phyloP scores from a whole-genome alignment of 208 protist species.

The Leishmania guyanensis region DNA sequence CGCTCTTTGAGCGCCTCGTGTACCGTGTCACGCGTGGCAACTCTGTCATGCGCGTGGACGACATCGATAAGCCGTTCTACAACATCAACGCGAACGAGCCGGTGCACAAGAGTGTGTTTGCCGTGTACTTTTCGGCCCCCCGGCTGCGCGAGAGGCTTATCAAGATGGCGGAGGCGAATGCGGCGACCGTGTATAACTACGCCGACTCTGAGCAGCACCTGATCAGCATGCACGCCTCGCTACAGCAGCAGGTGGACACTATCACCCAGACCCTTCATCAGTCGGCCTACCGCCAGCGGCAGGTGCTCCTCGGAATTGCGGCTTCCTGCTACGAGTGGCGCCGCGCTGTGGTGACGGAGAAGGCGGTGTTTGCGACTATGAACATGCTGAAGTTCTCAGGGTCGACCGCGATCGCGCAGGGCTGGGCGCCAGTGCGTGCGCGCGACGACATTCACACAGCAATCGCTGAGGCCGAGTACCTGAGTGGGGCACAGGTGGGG shows the following conservation, averaged over 20 bases:
- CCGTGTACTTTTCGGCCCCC: constrained; percentile 97
- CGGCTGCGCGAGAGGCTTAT: constrained; percentile 89
- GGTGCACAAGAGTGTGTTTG: constrained; percentile 95
- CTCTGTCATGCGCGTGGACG: constrained; percentile 89
- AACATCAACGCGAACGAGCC: constrained; percentile 78
- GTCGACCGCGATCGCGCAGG: constrained; percentile 91
- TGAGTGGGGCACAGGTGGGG: constrained; percentile 84
- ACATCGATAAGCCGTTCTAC: constrained; percentile 92
- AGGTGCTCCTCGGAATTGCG: constrained; percentile 81
- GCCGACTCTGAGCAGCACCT: constrained; percentile 89
- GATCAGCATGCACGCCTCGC: constrained; percentile 57
- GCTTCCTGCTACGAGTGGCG: constrained; percentile 86
- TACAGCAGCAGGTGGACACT: constrained; percentile 75
- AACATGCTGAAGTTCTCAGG: constrained; percentile 96
- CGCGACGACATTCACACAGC: constrained; percentile 72
- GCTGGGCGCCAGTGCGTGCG: constrained; percentile 91
- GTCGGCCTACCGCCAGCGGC: constrained; percentile 63
- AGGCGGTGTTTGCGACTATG: constrained; percentile 96
- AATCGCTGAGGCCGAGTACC: constrained; percentile 76
- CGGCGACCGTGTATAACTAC: constrained; percentile 94
- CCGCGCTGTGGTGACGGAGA: constrained; percentile 92
- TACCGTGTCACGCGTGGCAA: constrained; percentile 97
- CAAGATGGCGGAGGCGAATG: constrained; percentile 97
- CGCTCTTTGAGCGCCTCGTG: constrained; percentile 93
- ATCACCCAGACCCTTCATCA: constrained; percentile 78